Base-by-base conservation (phyloP, 2,329 filamentous ascomycete genomes). In the Fusarium devonianum region DNA sequence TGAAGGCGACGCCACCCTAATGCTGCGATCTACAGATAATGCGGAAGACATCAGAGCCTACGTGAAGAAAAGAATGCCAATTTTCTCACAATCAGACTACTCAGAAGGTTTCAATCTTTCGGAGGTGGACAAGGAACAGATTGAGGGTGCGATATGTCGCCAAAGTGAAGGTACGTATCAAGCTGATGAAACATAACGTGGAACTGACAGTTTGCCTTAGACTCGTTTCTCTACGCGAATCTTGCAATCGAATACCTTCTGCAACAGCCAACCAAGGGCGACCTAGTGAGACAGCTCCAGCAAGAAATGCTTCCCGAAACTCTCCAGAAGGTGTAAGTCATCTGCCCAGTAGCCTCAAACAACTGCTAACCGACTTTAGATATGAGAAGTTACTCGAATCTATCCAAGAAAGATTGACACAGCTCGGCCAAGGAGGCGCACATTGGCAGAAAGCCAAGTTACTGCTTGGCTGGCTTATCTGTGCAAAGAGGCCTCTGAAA, bases 381-480 rank as follows among this genome's bases (percentile, higher is more conserved):
- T 40, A 40, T 11, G 37, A 40, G n/a, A 40, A 3, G 10, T 13
- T 40, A 0, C 37, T 40, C 2, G 37, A 22, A 1, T 30, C 28
- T 1, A 2, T 40, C 2, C 43, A 44, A n/a, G 2, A 6, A 11
- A 0, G 14, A 30, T 34, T n/a, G n/a, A n/a, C 11, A 38, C 13
- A 17, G 14, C 4, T 10, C 9, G n/a, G 9, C 3, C 3, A 4
- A n/a, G 14, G 16, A 3, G 21, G 22, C 5, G 7, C 2, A 21
- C 7, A 14, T 16, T 56, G 49, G 49, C 12, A 44, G 0, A 43
- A 60, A 28, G 64, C 68, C 0, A 63, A 63, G 45, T 60, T 52
- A 11, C 61, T 78, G 12, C 61, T 78, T 2, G 67, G 69, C 2
- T 77, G 72, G 73, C 62, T 78, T 10, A 67, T 68, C 4, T 72